Conservation (phyloP, 495 filamentous ascomycete genomes). For the Staphylotrichum longicolle region DNA sequence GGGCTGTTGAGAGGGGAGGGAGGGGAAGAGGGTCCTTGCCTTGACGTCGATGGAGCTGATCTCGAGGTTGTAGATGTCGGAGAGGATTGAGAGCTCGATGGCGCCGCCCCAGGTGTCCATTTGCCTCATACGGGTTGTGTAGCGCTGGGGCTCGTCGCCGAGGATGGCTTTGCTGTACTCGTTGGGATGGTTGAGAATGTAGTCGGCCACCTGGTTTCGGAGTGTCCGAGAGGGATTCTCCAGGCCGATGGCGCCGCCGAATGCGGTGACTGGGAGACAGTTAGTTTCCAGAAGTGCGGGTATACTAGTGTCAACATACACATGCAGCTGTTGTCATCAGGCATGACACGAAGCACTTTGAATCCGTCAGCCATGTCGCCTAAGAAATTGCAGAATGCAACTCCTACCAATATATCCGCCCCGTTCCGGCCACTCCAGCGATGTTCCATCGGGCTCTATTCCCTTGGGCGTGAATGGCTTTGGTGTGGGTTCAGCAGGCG, state of each 20-base stretch:
- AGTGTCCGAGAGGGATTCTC: constrained; percentile 51
- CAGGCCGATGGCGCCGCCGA: constrained; percentile 66
- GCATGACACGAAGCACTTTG: constrained; percentile 85
- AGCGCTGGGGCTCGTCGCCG: constrained; percentile 68
- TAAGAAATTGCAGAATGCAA: no score
- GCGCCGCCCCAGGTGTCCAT: constrained; percentile 86
- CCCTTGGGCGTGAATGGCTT: constrained; percentile 33
- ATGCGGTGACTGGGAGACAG: constrained; percentile 62
- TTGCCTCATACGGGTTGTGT: constrained; percentile 81
- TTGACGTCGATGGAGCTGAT: constrained; percentile 77
- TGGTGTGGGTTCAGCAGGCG: constrained; percentile 14
- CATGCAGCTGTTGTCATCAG: constrained; percentile 93
- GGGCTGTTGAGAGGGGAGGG: not conserved
- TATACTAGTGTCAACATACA: constrained; percentile 37
- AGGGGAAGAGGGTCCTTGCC: constrained; percentile 21
- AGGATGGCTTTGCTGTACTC: constrained; percentile 74
- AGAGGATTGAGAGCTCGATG: constrained; percentile 84
- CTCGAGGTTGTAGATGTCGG: constrained; percentile 81
- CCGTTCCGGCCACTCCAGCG: constrained; percentile 33
- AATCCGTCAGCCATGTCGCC: not conserved
- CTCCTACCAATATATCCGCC: constrained; percentile 33
- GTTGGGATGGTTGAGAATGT: constrained; percentile 69
- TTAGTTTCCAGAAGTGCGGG: not conserved
- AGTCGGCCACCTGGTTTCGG: constrained; percentile 75
- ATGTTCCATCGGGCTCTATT: constrained; percentile 39